A percentile compares a stretch with the other conserved stretches of the same genome.
These are phyloP conservation scores for Tillandsia leiboldiana DNA, from an alignment of 176 grass and related monocot genomes.

Conservation along the genomic window DNA sequence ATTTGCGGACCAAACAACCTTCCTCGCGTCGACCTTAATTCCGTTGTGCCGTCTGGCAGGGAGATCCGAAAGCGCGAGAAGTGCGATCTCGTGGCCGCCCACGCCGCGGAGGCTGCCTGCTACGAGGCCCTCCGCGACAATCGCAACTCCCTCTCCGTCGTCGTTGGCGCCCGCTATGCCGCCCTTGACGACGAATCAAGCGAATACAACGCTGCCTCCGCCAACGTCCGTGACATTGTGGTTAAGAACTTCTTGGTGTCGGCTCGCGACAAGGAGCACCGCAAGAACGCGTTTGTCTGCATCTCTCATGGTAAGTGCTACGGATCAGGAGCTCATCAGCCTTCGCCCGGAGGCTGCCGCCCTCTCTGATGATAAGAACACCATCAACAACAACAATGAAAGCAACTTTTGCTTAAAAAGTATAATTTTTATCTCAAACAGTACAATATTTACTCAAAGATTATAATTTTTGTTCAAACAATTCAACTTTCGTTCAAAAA, in stretches of 20 bases:
- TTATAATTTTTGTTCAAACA: too few relatives aligned
- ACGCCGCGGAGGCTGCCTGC: conserved; percentile 41
- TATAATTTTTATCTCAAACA: too few relatives aligned
- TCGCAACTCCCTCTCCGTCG: conserved; percentile 77
- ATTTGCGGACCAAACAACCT: not conserved
- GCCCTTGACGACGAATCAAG: conserved; percentile 21
- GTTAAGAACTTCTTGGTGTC: conserved; percentile 83
- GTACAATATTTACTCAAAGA: too few relatives aligned
- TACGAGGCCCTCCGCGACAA: conserved; percentile 75
- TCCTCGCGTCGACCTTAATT: conserved; percentile 30
- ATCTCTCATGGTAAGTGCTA: conserved; percentile 80
- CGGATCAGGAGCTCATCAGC: conserved; percentile 65
- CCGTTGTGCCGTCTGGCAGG: conserved; percentile 40
- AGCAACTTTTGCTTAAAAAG: too few relatives aligned
- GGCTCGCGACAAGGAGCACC: conserved; percentile 73
- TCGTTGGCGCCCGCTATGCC: conserved; percentile 49
- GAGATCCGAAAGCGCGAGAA: conserved; percentile 84
- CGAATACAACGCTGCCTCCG: conserved; percentile 27
- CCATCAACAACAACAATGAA: not conserved
- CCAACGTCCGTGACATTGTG: conserved; percentile 66
- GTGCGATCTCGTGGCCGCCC: conserved; percentile 46
- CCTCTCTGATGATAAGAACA: conserved; percentile 38
- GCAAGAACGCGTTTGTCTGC: conserved; percentile 65
- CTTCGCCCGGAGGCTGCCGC: conserved; percentile 49
- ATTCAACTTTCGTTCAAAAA: too few relatives aligned